Conservation (phyloP, 257 asterid genomes). For the Petrea volubilis region DNA sequence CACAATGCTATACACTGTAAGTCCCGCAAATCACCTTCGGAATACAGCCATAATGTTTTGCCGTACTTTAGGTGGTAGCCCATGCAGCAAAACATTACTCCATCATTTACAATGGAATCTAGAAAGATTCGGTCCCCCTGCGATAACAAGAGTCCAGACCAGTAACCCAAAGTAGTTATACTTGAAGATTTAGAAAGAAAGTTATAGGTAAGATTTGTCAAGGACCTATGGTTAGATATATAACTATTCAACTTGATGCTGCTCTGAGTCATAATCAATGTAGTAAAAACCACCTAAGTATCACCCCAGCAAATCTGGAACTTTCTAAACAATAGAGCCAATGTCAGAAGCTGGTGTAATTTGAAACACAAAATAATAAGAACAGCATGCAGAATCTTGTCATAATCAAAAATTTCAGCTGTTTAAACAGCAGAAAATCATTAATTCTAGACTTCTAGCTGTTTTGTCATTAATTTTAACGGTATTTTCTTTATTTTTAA, state of each 20-base stretch:
- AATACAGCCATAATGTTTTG: slow-evolving; percentile 5
- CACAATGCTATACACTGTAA: neutral
- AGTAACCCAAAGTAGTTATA: neutral
- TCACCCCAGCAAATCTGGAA: neutral
- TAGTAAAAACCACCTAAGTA: no score
- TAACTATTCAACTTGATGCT: neutral
- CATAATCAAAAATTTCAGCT: neutral
- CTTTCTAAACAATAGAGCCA: neutral
- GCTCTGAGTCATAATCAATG: no score
- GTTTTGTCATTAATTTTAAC: neutral
- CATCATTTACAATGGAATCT: neutral
- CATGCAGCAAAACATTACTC: neutral
- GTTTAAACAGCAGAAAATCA: neutral
- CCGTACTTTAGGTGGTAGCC: neutral
- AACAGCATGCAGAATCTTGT: neutral
- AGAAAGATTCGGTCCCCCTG: neutral
- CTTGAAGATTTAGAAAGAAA: neutral
- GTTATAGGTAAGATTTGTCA: neutral
- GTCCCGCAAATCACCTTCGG: neutral
- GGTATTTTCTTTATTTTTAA: neutral
- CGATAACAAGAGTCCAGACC: neutral
- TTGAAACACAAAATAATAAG: neutral
- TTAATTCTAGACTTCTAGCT: neutral
- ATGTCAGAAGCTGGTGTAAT: neutral
- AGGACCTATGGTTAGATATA: no score